Evolutionary conservation across 1,139 yeast genomes (phyloP).

Genomic region (Blastobotrys malaysiensis): DNA sequence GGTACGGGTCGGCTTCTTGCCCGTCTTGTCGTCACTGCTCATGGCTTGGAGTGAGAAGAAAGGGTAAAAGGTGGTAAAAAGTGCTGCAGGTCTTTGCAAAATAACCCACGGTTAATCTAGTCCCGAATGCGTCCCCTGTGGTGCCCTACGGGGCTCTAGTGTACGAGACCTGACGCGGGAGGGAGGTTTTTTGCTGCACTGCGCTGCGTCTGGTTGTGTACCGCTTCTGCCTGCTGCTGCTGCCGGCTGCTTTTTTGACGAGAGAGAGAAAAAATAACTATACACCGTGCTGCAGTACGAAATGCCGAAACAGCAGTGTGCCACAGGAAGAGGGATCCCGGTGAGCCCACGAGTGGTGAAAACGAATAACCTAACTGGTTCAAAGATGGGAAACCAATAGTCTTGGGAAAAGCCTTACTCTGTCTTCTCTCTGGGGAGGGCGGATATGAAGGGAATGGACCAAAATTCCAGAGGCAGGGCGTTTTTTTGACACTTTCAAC

Average conservation of each 20-base stretch:
- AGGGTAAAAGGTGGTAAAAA: neutral
- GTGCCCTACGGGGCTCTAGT: neutral
- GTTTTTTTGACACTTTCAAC: neutral
- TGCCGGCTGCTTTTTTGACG: neutral
- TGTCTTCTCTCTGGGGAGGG: too few species aligned
- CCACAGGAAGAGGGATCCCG: neutral
- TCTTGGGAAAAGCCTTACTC: too few species aligned
- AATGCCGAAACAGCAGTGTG: neutral
- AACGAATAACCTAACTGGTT: neutral
- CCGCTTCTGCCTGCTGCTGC: neutral
- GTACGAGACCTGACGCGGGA: neutral
- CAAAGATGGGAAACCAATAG: neutral
- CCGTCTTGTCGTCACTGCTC: slow-evolving; percentile 2
- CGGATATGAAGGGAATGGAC: neutral
- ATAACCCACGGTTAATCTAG: neutral
- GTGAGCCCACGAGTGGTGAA: neutral
- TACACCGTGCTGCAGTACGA: neutral
- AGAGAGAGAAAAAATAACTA: neutral
- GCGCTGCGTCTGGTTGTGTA: neutral
- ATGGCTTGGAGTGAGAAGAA: neutral
- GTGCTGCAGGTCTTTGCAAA: neutral
- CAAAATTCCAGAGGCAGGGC: neutral
- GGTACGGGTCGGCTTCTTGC: slow-evolving; percentile 30
- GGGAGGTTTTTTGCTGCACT: too few species aligned
- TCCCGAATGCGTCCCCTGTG: neutral